A percentile compares a stretch with the other conserved stretches of the same genome.
These are phyloP conservation scores for Trichoderma koningiopsis DNA, from an alignment of 2,329 filamentous ascomycete species.

Conservation along the genomic window DNA sequence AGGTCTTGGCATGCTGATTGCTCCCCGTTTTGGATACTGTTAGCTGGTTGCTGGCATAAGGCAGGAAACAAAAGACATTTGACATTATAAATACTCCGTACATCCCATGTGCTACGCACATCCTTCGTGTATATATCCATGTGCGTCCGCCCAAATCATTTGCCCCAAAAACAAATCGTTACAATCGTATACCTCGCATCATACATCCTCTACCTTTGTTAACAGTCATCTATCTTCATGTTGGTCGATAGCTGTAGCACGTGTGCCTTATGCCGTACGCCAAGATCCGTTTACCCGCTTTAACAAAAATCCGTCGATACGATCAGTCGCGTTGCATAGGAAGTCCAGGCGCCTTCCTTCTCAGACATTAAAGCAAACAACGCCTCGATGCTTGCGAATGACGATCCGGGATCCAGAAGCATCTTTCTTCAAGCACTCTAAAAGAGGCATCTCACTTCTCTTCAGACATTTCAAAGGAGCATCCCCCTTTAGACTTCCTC, in stretches of 20 bases:
- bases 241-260: neutral
- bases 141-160: neutral
- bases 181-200: neutral
- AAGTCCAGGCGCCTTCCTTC: neutral
- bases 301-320: neutral
- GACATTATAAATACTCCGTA: neutral
- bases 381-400: neutral
- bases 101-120: neutral
- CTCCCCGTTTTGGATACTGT: neutral
- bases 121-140: neutral
- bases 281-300: conserved; percentile 19
- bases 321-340: neutral
- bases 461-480: neutral
- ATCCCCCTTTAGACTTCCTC: neutral
- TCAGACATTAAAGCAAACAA: neutral
- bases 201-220: neutral
- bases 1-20: neutral
- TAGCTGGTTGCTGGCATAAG: neutral
- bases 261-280: neutral
- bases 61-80: neutral
- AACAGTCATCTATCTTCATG: neutral
- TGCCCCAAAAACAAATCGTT: neutral
- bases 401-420: neutral
- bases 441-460: neutral
- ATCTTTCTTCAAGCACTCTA: neutral